Conservation (phyloP, 495 filamentous ascomycete species). For the Aspergillus olivimuriae region DNA sequence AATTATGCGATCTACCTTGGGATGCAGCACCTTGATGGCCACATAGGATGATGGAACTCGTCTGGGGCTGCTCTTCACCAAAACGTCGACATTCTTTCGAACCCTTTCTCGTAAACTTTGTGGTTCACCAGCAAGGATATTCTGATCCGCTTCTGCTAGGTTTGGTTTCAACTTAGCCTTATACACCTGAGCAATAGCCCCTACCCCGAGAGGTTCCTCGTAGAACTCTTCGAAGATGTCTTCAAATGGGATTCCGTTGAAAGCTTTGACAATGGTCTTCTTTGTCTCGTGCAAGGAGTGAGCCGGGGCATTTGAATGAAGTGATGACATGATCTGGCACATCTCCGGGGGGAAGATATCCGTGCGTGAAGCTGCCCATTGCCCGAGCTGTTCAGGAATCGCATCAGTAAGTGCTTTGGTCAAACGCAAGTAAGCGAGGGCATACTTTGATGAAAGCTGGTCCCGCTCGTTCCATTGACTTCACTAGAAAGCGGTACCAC, state of each 20-base stretch:
- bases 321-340: constrained; percentile 87
- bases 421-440: not conserved
- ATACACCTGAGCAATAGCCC: constrained; percentile 97
- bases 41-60: constrained; percentile 89
- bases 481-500: constrained; percentile 92
- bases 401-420: constrained; percentile 1
- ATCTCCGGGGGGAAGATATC: constrained; percentile 96
- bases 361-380: constrained; percentile 96
- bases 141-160: constrained; percentile 57
- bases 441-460: constrained; percentile 96
- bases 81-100: constrained; percentile 71
- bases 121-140: constrained; percentile 40
- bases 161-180: constrained; percentile 85
- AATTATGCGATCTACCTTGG: constrained; percentile 81
- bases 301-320: constrained; percentile 90
- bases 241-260: constrained; percentile 69
- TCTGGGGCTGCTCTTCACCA: constrained; percentile 79
- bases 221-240: constrained; percentile 98
- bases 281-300: constrained; percentile 81
- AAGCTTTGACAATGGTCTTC: constrained; percentile 69
- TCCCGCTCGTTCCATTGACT: constrained; percentile 86
- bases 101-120: constrained; percentile 60
- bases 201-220: constrained; percentile 83
- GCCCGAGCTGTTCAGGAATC: constrained; percentile 62
- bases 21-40: constrained; percentile 94